phyloP scores from a whole-genome alignment of 305 asterid genomes.

The Coffea humblotiana region DNA sequence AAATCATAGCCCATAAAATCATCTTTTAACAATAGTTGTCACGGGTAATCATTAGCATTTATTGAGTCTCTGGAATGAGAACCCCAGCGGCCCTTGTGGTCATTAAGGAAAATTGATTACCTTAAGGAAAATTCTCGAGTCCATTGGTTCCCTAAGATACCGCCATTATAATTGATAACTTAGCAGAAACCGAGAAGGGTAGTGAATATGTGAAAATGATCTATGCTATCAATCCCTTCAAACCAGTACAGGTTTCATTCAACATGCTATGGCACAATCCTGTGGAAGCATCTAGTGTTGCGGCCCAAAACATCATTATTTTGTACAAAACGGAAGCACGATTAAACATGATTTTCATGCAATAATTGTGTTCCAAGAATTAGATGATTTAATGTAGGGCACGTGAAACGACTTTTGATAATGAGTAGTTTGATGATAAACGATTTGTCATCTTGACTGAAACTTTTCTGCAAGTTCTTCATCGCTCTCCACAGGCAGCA shows the following conservation, averaged over 20 bases:
- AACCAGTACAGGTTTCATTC: not conserved
- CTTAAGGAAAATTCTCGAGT: not conserved
- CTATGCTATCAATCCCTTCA: not conserved
- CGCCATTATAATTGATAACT: not conserved
- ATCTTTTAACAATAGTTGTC: constrained; percentile 8
- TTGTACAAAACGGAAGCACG: constrained; percentile 18
- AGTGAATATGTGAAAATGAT: constrained; percentile 21
- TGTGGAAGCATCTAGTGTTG: not conserved
- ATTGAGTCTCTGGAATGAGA: not conserved
- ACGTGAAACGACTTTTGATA: not conserved
- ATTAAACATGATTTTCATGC: constrained; percentile 18
- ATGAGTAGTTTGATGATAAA: not conserved
- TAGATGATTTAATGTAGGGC: not conserved
- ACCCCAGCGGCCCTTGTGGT: not conserved
- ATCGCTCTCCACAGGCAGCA: not conserved
- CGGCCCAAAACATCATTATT: constrained; percentile 16
- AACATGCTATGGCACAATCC: not conserved
- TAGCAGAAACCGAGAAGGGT: not conserved
- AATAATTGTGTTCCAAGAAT: not conserved
- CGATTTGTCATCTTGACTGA: not conserved
- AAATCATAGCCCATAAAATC: constrained; percentile 1
- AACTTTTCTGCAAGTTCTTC: not conserved
- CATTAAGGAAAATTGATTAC: not conserved
- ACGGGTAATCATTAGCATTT: constrained; percentile 16
- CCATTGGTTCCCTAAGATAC: not conserved